A percentile compares a stretch with the other conserved stretches of the same genome.
phyloP scores from a whole-genome alignment of 257 asterid genomes.

The Phtheirospermum japonicum region DNA sequence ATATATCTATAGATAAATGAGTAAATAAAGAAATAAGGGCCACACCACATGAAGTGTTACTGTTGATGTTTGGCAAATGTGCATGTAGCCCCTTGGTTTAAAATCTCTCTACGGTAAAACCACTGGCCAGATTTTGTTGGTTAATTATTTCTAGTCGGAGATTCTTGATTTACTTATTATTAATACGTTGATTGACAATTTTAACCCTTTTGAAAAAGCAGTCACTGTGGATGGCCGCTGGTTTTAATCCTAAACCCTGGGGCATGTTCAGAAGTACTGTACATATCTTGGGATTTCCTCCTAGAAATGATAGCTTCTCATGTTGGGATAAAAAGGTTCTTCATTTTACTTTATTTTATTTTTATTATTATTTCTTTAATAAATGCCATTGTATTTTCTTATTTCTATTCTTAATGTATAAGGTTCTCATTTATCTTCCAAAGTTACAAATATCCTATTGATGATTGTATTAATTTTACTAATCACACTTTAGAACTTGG shows the following conservation, averaged over 20 bases:
- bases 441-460: too few species aligned
- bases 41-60: neutral
- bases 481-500: too few species aligned
- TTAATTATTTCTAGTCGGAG: neutral
- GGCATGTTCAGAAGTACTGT: conserved; percentile 8
- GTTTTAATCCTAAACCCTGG: conserved; percentile 16
- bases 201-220: conserved; percentile 11
- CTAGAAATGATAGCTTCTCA: too few species aligned
- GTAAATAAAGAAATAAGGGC: neutral
- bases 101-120: conserved; percentile 27
- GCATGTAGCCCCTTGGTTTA: conserved; percentile 40
- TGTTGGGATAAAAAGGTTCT: too few species aligned
- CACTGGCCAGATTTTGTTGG: conserved; percentile 26
- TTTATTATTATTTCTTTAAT: too few species aligned
- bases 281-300: neutral
- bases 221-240: conserved; percentile 18
- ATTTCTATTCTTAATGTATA: too few species aligned
- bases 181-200: neutral
- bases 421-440: too few species aligned
- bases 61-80: neutral
- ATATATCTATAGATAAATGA: conserved; percentile 1
- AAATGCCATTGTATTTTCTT: too few species aligned
- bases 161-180: neutral
- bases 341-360: too few species aligned
- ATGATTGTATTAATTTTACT: too few species aligned